Base-by-base conservation (phyloP, 345 rosid genomes). In the Salix viminalis region DNA sequence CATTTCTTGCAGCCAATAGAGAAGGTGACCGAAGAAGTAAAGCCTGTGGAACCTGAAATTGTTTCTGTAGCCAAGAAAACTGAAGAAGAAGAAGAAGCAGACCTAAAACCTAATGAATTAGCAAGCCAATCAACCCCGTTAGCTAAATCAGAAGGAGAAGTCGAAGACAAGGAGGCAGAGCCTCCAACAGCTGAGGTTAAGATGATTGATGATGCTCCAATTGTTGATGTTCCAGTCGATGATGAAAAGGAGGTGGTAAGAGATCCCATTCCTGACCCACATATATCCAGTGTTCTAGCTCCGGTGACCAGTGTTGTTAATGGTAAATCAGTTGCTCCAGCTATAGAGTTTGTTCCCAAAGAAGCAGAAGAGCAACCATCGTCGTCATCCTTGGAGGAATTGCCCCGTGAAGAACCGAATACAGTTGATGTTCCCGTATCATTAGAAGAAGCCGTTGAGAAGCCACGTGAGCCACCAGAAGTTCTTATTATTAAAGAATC, bases 391-490 rank as follows among this genome's bases (percentile, higher is more conserved):
- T 15, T 2, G 24, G 66, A 30, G 37, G 23, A 77, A 70, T 11
- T 12, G 36, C 36, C 28, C 23, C 23, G 9, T 36, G 71, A 77
- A 60, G 42, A 75, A 36, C 65, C 36, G 2, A 52, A 34, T 46
- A 14, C 16, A 14, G 65, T n/a, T 13, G 71, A 67, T 75, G 66
- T 37, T 75, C 60, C 70, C 5, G 69, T 26, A 26, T 52, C 79
- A 5, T 42, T 1, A 5, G 46, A 24, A 18, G 72, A 60, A 67
- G 62, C 15, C 32, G 18, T 42, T 41, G 65, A 77, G 44, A 77
- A 71, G 52, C 71, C 72, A 28, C 28, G 52, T 23, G 80, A 77
- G 67, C 54, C 7, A 21, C 56, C 73, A 9, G 76, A 72, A 11
- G 19, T n/a, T 46, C 39, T 73, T 58, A 50, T 73, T 58, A 5